Conservation (phyloP, 2,329 filamentous ascomycete genomes). For the Penicillium nordicum region DNA sequence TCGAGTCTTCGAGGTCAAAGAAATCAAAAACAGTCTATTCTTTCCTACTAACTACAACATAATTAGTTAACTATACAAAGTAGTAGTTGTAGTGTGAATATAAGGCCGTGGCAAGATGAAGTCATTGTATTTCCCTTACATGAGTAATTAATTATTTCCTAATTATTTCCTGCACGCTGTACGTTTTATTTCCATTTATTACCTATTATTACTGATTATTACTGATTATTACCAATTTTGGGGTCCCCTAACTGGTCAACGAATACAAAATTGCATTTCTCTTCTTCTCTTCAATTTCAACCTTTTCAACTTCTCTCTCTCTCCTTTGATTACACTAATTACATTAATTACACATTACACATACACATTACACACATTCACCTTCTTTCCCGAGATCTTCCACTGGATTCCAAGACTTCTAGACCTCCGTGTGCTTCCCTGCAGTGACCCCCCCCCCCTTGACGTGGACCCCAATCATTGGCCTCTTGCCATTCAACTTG, state of each 20-base stretch:
- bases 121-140: constrained; percentile 7
- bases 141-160: neutral
- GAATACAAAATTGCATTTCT: no score
- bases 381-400: neutral
- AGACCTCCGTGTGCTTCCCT: constrained; percentile 13
- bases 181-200: constrained; percentile 2
- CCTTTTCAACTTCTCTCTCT: no score
- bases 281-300: no score
- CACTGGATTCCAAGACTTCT: constrained; percentile 15
- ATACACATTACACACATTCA: neutral
- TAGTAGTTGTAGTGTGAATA: neutral
- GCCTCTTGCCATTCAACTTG: constrained; percentile 19
- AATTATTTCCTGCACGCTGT: neutral
- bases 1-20: neutral
- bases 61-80: no score
- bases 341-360: no score
- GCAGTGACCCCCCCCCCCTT: constrained; percentile 19
- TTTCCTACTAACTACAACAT: no score
- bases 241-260: neutral
- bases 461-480: constrained; percentile 34
- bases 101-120: neutral
- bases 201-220: neutral
- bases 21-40: neutral
- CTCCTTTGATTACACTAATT: neutral
- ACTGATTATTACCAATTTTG: neutral